Conservation (phyloP, 2,329 filamentous ascomycete genomes). For the Venturia nashicola region DNA sequence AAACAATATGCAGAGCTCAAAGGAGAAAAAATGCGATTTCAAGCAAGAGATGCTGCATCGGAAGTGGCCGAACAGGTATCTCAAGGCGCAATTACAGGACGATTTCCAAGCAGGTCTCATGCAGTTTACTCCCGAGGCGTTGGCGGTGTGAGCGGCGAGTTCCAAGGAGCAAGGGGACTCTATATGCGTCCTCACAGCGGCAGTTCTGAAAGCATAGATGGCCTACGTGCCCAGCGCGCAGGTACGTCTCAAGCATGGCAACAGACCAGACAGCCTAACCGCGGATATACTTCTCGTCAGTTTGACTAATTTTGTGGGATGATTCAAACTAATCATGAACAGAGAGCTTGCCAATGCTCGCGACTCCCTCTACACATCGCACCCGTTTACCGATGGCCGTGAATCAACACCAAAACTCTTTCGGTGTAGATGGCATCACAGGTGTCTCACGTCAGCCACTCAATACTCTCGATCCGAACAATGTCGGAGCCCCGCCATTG, state of each 20-base stretch:
- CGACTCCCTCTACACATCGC: constrained; percentile 1
- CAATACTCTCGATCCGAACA: constrained; percentile 15
- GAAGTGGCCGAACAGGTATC: constrained; percentile 21
- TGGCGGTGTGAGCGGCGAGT: not conserved
- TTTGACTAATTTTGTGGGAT: not conserved
- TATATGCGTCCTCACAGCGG: not conserved
- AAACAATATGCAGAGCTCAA: constrained; percentile 46
- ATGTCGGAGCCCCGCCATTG: constrained; percentile 13
- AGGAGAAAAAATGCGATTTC: constrained; percentile 9
- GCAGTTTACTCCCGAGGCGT: not conserved
- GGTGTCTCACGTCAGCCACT: constrained; percentile 23
- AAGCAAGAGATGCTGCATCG: constrained; percentile 6
- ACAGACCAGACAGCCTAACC: not conserved
- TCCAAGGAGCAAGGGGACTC: not conserved
- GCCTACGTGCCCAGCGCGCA: not conserved
- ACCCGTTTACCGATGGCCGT: constrained; percentile 15
- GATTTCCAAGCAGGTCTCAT: not conserved
- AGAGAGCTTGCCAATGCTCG: not conserved
- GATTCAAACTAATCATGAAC: not conserved
- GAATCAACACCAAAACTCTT: constrained; percentile 16
- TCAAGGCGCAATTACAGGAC: not conserved
- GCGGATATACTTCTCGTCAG: not conserved
- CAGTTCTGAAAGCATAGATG: not conserved
- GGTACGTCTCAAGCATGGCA: constrained; percentile 1
- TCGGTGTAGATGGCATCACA: constrained; percentile 14